These are phyloP conservation scores for Mycena indigotica DNA, from an alignment of 768 basidiomycete genomes.

Conservation along the genomic window DNA sequence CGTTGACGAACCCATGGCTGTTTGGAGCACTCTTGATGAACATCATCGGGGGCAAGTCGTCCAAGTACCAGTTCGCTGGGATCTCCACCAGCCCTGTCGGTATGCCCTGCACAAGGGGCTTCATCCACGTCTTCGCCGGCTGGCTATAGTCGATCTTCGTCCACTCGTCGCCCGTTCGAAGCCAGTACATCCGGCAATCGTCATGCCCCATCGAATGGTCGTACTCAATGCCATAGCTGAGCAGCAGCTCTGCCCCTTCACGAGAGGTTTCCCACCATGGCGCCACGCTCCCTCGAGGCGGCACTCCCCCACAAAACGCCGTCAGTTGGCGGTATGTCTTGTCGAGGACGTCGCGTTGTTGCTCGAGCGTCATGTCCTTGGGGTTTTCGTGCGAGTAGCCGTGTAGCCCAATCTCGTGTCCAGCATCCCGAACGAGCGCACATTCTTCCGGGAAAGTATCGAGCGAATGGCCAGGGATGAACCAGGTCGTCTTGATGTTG, in stretches of 20 bases:
- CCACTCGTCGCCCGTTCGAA: slow-evolving; percentile 71
- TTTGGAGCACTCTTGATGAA: slow-evolving; percentile 70
- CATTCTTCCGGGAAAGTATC: slow-evolving; percentile 76
- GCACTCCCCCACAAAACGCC: slow-evolving; percentile 59
- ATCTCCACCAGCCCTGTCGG: slow-evolving; percentile 62
- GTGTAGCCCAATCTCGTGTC: slow-evolving; percentile 63
- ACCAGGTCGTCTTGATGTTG: slow-evolving; percentile 70
- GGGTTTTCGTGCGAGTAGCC: slow-evolving; percentile 50
- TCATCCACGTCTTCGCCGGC: slow-evolving; percentile 71
- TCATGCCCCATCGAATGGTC: slow-evolving; percentile 43
- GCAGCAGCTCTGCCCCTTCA: slow-evolving; percentile 62
- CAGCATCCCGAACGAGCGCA: slow-evolving; percentile 69
- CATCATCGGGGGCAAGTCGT: slow-evolving; percentile 79
- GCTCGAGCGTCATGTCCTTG: slow-evolving; percentile 55
- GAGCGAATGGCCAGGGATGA: slow-evolving; percentile 75
- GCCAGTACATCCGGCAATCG: slow-evolving; percentile 65
- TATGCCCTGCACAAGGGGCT: slow-evolving; percentile 64
- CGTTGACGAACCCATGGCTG: slow-evolving; percentile 74
- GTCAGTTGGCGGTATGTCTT: slow-evolving; percentile 67
- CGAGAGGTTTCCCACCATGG: slow-evolving; percentile 83
- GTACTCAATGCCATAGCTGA: slow-evolving; percentile 76
- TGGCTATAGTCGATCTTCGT: slow-evolving; percentile 68
- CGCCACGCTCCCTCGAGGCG: slow-evolving; percentile 62
- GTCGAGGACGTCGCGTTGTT: slow-evolving; percentile 73
- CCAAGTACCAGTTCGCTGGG: slow-evolving; percentile 76